Conservation (phyloP, 768 basidiomycete genomes). For the Naganishia onofrii region DNA sequence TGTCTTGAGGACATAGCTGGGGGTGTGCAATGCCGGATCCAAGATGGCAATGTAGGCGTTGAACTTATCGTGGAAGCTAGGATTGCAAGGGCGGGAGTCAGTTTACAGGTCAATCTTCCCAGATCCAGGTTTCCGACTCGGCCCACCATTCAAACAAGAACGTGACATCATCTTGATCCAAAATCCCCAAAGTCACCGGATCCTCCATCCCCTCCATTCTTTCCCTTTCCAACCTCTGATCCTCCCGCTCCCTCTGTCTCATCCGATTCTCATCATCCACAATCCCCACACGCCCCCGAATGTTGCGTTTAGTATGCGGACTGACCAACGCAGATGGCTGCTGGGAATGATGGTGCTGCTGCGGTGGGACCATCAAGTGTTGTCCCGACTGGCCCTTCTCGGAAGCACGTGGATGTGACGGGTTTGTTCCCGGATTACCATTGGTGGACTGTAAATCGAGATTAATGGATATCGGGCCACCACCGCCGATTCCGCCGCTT, state of each 20-base stretch:
- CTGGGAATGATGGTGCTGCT: background rate
- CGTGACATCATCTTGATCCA: constrained; percentile 29
- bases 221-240: constrained; percentile 15
- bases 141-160: constrained; percentile 30
- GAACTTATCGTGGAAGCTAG: constrained; percentile 33
- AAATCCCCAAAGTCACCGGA: constrained; percentile 33
- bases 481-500: constrained; percentile 16
- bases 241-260: constrained; percentile 14
- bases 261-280: constrained; percentile 17
- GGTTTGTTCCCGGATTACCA: background rate
- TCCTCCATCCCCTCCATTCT: constrained; percentile 31
- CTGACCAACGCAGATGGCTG: background rate
- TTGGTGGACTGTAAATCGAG: background rate
- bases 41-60: constrained; percentile 36
- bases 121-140: background rate
- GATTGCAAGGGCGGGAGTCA: background rate
- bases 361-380: constrained; percentile 8
- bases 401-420: background rate
- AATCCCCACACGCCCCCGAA: constrained; percentile 11
- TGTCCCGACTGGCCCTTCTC: background rate
- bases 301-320: background rate
- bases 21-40: constrained; percentile 36
- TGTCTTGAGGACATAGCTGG: constrained; percentile 25
- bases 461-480: background rate
- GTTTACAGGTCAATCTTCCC: background rate